A percentile compares a stretch with the other conserved stretches of the same genome.
These are phyloP conservation scores for Arthrobotrys conoides DNA, from an alignment of 2,329 filamentous ascomycete genomes.

Conservation along the genomic window DNA sequence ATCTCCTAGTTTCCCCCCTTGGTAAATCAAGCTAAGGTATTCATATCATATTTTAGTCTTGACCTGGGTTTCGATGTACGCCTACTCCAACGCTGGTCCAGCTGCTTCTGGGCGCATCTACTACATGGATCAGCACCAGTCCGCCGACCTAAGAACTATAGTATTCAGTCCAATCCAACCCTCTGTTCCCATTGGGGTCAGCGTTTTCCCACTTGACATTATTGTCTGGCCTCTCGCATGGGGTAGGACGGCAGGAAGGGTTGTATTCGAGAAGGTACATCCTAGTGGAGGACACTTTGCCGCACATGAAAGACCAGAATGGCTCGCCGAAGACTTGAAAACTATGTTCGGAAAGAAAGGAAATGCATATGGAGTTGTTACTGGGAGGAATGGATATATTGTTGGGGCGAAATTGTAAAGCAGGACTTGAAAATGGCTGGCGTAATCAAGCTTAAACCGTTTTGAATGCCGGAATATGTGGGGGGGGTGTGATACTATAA, in stretches of 20 bases:
- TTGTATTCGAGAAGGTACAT: conserved; percentile 61
- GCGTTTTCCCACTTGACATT: conserved; percentile 52
- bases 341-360: conserved; percentile 67
- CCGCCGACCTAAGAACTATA: conserved; percentile 1
- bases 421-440: not conserved
- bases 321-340: conserved; percentile 69
- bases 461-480: too few relatives aligned
- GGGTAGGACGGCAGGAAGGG: conserved; percentile 44
- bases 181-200: conserved; percentile 45
- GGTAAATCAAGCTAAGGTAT: not conserved
- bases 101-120: conserved; percentile 48
- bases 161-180: conserved; percentile 31
- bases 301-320: conserved; percentile 68
- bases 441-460: not conserved
- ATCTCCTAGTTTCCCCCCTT: not conserved
- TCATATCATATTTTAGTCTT: conserved; percentile 6
- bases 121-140: conserved; percentile 50
- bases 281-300: conserved; percentile 72
- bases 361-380: conserved; percentile 61
- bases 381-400: conserved; percentile 39
- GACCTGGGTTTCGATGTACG: conserved; percentile 57
- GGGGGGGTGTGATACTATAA: too few relatives aligned
- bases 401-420: conserved; percentile 30
- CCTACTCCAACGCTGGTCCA: conserved; percentile 32
- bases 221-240: conserved; percentile 44